These are phyloP conservation scores for Pythium apleroticum DNA, from an alignment of 352 stramenopile genomes.

Conservation along the genomic window DNA sequence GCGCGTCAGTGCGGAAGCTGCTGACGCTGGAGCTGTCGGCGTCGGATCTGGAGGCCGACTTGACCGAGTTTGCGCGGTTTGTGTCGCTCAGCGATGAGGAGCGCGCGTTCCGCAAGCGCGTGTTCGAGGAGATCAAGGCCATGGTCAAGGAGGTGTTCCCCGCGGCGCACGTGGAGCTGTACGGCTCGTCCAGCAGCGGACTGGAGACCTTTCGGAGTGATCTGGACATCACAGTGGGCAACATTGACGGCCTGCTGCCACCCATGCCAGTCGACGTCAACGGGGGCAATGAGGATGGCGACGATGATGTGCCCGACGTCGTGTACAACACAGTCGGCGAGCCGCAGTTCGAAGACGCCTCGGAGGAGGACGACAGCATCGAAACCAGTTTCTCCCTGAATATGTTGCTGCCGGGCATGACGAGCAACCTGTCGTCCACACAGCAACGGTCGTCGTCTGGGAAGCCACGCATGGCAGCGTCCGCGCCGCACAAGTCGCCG, in stretches of 20 bases:
- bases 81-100: constrained; percentile 51
- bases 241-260: constrained; percentile 27
- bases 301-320: constrained; percentile 8
- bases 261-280: neutral
- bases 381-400: constrained; percentile 68
- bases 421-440: neutral
- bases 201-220: constrained; percentile 78
- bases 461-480: constrained; percentile 7
- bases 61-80: constrained; percentile 43
- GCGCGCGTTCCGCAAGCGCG: constrained; percentile 31
- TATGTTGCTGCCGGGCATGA: constrained; percentile 32
- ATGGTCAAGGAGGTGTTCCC: constrained; percentile 46
- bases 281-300: constrained; percentile 11
- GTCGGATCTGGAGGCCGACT: constrained; percentile 38
- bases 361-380: constrained; percentile 28
- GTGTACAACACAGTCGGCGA: constrained; percentile 14
- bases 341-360: neutral
- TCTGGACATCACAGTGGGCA: constrained; percentile 69
- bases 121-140: constrained; percentile 47
- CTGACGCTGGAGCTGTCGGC: constrained; percentile 15
- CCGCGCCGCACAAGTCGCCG: constrained; percentile 44
- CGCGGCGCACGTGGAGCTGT: constrained; percentile 50
- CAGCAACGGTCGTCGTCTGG: neutral
- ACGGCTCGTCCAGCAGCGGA: constrained; percentile 68
- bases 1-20: constrained; percentile 7